Conservation (phyloP, 177 flowering plant species). For the Telopea speciosissima region DNA sequence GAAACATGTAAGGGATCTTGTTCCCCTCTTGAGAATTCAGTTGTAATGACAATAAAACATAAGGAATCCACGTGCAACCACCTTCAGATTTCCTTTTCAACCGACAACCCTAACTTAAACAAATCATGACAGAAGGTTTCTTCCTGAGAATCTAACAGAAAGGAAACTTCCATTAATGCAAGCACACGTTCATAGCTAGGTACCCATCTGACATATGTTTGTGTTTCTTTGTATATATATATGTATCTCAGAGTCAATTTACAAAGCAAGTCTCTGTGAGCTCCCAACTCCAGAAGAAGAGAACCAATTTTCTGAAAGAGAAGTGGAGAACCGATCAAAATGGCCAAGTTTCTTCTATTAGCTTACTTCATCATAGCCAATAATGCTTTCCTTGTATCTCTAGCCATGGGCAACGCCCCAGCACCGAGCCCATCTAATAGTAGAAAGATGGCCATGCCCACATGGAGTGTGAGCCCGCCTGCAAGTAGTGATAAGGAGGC, state of each 20-base stretch:
- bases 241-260: too few relatives aligned
- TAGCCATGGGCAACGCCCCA: background rate
- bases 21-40: background rate
- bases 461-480: background rate
- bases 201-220: conserved; percentile 1
- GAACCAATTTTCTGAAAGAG: too few relatives aligned
- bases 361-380: background rate
- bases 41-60: too few relatives aligned
- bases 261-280: too few relatives aligned
- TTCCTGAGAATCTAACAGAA: background rate
- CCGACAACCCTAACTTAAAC: background rate
- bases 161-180: conserved; percentile 17
- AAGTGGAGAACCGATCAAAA: too few relatives aligned
- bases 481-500: background rate
- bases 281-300: too few relatives aligned
- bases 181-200: too few relatives aligned
- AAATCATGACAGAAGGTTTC: too few relatives aligned
- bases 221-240: too few relatives aligned
- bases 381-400: background rate
- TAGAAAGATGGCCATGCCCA: background rate
- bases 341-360: background rate
- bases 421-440: conserved; percentile 4
- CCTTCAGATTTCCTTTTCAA: background rate
- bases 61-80: background rate
- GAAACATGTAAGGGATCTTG: background rate